Percentiles rank a stretch among this genome's conserved stretches.
Evolutionary conservation across 2,329 filamentous ascomycete species (phyloP).

Genomic region (Fonsecaea nubica): DNA sequence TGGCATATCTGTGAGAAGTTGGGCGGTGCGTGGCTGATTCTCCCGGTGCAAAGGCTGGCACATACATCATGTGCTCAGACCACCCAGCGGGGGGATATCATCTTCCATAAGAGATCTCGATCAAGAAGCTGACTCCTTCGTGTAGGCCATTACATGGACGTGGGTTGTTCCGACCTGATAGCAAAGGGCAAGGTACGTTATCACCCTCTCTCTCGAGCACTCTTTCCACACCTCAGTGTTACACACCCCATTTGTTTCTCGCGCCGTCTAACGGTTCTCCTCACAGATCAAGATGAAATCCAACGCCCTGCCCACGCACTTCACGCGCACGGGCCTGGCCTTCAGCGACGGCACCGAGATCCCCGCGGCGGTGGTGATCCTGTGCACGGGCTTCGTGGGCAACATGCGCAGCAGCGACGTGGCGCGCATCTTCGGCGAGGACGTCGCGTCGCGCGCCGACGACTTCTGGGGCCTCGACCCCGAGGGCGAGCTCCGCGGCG

Average conservation of each 20-base stretch:
- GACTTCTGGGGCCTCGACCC: conserved; percentile 56
- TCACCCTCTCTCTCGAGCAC: too few relatives aligned
- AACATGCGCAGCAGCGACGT: conserved; percentile 51
- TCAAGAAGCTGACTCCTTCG: background rate
- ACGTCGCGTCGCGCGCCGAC: conserved; percentile 50
- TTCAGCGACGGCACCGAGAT: conserved; percentile 54
- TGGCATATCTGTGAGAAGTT: conserved; percentile 51
- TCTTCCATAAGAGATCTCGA: background rate
- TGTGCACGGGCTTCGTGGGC: conserved; percentile 55
- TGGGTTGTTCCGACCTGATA: conserved; percentile 53
- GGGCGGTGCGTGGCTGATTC: conserved; percentile 42
- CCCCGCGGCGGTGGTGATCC: conserved; percentile 55
- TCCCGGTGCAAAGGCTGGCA: background rate
- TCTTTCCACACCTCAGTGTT: background rate
- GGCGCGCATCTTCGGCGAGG: conserved; percentile 49
- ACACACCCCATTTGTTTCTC: background rate
- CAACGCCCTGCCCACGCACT: conserved; percentile 45
- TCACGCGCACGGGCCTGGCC: conserved; percentile 50
- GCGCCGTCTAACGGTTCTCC: too few relatives aligned
- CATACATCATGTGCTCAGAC: background rate
- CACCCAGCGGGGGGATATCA: background rate
- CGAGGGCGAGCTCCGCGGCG: conserved; percentile 56
- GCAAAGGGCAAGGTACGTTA: conserved; percentile 44
- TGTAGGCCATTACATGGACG: conserved; percentile 55
- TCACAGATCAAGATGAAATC: conserved; percentile 54